Conservation (phyloP, 2,329 filamentous ascomycete species). For the Fusarium buxicola region DNA sequence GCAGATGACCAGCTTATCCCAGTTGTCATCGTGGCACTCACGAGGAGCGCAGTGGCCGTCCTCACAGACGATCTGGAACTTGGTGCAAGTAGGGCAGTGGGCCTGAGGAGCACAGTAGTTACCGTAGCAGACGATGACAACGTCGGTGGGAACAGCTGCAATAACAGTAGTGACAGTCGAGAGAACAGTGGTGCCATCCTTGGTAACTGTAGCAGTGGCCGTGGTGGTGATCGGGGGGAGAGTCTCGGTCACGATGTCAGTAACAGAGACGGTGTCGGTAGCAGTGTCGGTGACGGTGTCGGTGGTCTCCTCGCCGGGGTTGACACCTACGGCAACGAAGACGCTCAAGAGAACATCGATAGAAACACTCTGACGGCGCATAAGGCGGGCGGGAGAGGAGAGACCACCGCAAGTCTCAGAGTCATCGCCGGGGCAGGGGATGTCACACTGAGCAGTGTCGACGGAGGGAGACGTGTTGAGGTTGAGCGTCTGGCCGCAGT, state of each 20-base stretch:
- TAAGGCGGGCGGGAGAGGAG: slow-evolving; percentile 8
- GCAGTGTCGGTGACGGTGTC: slow-evolving; percentile 28
- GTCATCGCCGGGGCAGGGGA: slow-evolving; percentile 45
- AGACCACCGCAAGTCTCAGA: slow-evolving; percentile 45
- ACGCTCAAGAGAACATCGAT: slow-evolving; percentile 42
- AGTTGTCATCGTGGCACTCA: slow-evolving; percentile 42
- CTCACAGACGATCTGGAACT: slow-evolving; percentile 50
- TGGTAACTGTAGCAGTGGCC: slow-evolving; percentile 47
- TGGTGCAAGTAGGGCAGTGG: slow-evolving; percentile 46
- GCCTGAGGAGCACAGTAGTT: slow-evolving; percentile 46
- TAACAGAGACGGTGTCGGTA: slow-evolving; percentile 24
- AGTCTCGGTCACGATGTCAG: slow-evolving; percentile 42
- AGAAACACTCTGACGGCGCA: slow-evolving; percentile 38
- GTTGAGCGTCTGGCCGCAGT: slow-evolving; percentile 44
- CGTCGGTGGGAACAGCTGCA: slow-evolving; percentile 36
- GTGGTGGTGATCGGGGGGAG: slow-evolving; percentile 42
- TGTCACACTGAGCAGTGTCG: slow-evolving; percentile 39
- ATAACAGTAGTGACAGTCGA: slow-evolving; percentile 40
- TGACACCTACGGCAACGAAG: slow-evolving; percentile 30
- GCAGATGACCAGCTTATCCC: slow-evolving; percentile 51
- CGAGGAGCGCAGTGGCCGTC: slow-evolving; percentile 50
- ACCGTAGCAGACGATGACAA: slow-evolving; percentile 47
- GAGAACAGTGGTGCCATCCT: slow-evolving; percentile 35
- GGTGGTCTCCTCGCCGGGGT: slow-evolving; percentile 22
- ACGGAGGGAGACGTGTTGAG: slow-evolving; percentile 15